Percentiles rank a stretch among this genome's conserved stretches.
phyloP scores from a whole-genome alignment of 2,329 filamentous ascomycete species.

The Aureobasidium sp. region DNA sequence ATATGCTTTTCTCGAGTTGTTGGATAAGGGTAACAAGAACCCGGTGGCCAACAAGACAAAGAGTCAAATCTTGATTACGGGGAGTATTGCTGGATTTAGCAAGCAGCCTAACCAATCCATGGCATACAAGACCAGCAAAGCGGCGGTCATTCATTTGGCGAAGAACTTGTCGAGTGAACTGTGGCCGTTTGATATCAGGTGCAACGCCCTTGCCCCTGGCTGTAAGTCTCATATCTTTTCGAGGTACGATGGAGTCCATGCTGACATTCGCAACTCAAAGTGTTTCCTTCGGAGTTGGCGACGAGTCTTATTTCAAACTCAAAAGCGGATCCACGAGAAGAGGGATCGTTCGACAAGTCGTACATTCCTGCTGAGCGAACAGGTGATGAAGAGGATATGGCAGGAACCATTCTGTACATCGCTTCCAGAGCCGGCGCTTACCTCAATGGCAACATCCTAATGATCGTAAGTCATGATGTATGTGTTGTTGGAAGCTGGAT shows the following conservation, averaged over 20 bases:
- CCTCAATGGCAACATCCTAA: constrained; percentile 54
- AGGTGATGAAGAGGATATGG: constrained; percentile 55
- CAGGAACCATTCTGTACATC: constrained; percentile 56
- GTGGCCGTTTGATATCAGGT: constrained; percentile 37
- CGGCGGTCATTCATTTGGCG: constrained; percentile 40
- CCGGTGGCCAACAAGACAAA: constrained; percentile 23
- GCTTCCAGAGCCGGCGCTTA: constrained; percentile 57
- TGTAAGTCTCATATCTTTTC: constrained; percentile 13
- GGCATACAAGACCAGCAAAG: constrained; percentile 41
- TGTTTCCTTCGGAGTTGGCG: constrained; percentile 59
- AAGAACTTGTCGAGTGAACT: constrained; percentile 39
- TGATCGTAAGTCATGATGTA: constrained; percentile 30
- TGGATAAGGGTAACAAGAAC: constrained; percentile 34
- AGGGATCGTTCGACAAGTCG: constrained; percentile 34
- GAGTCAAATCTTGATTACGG: constrained; percentile 41
- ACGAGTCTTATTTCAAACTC: constrained; percentile 34
- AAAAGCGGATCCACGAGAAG: constrained; percentile 31
- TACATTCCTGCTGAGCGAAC: constrained; percentile 50
- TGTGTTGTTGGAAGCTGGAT: neutral
- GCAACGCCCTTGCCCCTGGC: constrained; percentile 46
- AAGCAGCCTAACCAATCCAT: constrained; percentile 29
- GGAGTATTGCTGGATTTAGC: constrained; percentile 38
- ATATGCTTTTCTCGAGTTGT: constrained; percentile 34
- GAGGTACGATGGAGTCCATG: neutral
- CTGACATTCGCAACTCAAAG: constrained; percentile 25